A percentile compares a stretch with the other conserved stretches of the same genome.
phyloP scores from a whole-genome alignment of 345 rosid genomes.

The Hevea brasiliensis region DNA sequence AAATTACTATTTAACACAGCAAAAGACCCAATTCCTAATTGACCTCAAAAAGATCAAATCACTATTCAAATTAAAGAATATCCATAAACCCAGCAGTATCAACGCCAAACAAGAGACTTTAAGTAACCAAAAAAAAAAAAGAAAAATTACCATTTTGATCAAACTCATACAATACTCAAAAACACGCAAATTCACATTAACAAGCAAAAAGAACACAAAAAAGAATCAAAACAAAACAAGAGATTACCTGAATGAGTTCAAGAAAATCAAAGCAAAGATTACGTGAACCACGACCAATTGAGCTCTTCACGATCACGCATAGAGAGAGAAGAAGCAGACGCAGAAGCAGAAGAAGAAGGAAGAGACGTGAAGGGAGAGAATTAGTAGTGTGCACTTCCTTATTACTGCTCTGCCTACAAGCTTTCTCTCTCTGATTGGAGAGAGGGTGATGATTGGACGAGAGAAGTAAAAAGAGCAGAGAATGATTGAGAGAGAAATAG shows the following conservation, averaged over 20 bases:
- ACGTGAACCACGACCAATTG: conserved; percentile 1
- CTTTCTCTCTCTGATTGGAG: conserved; percentile 3
- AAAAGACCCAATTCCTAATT: conserved; percentile 2
- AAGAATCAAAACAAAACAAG: background rate
- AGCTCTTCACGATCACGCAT: conserved; percentile 8
- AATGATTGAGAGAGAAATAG: conserved; percentile 32
- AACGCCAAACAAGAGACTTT: background rate
- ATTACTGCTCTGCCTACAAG: background rate
- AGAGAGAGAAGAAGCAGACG: background rate
- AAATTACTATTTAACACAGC: background rate
- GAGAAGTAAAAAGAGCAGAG: conserved; percentile 26
- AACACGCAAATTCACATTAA: background rate
- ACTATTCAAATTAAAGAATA: conserved; percentile 3
- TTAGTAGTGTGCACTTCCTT: background rate
- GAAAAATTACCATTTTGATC: background rate
- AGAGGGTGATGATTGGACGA: conserved; percentile 44
- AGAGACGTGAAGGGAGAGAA: conserved; percentile 28
- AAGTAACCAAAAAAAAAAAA: background rate
- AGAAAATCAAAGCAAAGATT: background rate
- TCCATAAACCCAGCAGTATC: background rate
- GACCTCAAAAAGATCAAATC: background rate
- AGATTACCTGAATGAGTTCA: background rate
- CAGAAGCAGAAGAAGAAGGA: background rate
- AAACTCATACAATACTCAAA: background rate
- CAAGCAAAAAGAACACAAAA: background rate